Percentiles rank a stretch among this genome's conserved stretches.
Conservation (phyloP, 1,139 yeast genomes). For the Wickerhamiella pararugosa region DNA sequence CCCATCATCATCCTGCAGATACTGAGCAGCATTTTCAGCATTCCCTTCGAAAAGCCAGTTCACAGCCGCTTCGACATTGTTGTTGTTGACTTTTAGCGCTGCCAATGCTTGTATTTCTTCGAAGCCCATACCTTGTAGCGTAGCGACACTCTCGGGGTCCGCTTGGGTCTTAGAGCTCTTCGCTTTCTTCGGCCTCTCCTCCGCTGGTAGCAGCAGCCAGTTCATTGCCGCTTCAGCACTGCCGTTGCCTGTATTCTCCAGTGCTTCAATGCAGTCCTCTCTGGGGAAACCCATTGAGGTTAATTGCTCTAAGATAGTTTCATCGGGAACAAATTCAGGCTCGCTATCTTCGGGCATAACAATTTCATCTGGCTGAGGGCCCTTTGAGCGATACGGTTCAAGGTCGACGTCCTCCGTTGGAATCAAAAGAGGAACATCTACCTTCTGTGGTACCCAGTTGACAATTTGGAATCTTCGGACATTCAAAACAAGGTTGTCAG, state of each 20-base stretch:
- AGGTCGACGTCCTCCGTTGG: constrained; percentile 33
- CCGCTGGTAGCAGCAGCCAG: constrained; percentile 83
- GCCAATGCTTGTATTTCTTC: constrained; percentile 43
- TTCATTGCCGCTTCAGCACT: constrained; percentile 71
- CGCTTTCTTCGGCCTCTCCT: constrained; percentile 32
- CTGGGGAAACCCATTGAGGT: constrained; percentile 80
- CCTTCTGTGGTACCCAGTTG: constrained; percentile 83
- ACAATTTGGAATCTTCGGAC: constrained; percentile 70
- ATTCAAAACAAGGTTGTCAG: constrained; percentile 53
- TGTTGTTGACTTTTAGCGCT: constrained; percentile 45
- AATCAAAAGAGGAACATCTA: constrained; percentile 53
- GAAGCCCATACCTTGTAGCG: constrained; percentile 69
- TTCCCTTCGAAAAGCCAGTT: constrained; percentile 71
- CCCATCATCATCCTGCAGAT: constrained; percentile 13
- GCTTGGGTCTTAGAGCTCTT: neutral
- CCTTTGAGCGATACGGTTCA: constrained; percentile 25
- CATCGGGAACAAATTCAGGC: constrained; percentile 31
- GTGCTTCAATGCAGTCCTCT: constrained; percentile 48
- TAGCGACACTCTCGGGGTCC: constrained; percentile 26
- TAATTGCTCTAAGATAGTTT: constrained; percentile 39
- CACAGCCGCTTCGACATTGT: constrained; percentile 60
- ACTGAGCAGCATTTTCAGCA: constrained; percentile 46
- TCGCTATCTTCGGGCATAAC: constrained; percentile 24
- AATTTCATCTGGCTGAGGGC: constrained; percentile 32
- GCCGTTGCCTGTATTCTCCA: constrained; percentile 55